Conservation (phyloP, 2,329 filamentous ascomycete species). For the Pezicula carpinea region DNA sequence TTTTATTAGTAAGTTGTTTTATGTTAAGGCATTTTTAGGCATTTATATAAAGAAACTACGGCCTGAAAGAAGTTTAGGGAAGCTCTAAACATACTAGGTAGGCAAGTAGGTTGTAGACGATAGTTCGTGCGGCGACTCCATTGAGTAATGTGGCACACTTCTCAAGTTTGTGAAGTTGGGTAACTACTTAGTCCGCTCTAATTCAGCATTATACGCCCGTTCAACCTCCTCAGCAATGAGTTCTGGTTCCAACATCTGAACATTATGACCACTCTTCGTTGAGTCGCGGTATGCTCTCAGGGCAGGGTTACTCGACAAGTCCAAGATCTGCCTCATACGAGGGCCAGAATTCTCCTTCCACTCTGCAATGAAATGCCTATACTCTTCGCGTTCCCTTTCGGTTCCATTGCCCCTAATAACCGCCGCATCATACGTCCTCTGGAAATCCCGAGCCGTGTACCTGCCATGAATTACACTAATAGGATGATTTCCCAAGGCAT, state of each 20-base stretch:
- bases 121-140: too few relatives aligned
- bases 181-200: too few relatives aligned
- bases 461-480: constrained; percentile 11
- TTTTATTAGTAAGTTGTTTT: too few relatives aligned
- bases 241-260: constrained; percentile 3
- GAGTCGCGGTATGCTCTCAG: neutral
- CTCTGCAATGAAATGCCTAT: neutral
- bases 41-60: too few relatives aligned
- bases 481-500: constrained; percentile 6
- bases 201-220: constrained; percentile 1
- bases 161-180: too few relatives aligned
- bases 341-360: neutral
- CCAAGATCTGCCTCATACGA: neutral
- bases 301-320: neutral
- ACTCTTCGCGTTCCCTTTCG: constrained; percentile 5
- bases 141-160: too few relatives aligned
- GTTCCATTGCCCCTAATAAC: constrained; percentile 11
- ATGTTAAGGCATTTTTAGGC: too few relatives aligned
- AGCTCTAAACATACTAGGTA: too few relatives aligned
- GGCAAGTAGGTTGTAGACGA: too few relatives aligned
- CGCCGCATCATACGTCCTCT: constrained; percentile 11
- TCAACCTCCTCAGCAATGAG: neutral
- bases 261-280: constrained; percentile 3
- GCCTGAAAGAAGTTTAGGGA: too few relatives aligned
- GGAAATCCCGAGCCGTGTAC: constrained; percentile 8